These are phyloP conservation scores for Gomphus bonarii DNA, from an alignment of 1,284 basidiomycete species.

Conservation along the genomic window DNA sequence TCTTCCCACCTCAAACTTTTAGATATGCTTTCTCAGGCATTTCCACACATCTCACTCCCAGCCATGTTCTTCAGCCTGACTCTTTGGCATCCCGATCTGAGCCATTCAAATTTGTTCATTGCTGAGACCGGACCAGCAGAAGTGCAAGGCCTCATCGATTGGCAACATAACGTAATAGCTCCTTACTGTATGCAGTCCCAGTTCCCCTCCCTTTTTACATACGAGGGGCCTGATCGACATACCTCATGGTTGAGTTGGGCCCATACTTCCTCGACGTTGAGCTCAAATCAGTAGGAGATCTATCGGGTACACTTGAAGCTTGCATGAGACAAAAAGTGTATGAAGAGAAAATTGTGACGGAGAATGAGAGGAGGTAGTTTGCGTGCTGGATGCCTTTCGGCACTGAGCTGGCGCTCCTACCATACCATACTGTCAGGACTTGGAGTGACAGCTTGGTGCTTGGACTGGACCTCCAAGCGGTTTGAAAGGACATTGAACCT, in stretches of 20 bases:
- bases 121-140: background rate
- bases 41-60: conserved; percentile 3
- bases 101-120: conserved; percentile 5
- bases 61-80: background rate
- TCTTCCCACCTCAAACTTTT: conserved; percentile 2
- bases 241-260: background rate
- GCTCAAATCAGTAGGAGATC: background rate
- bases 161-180: background rate
- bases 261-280: background rate
- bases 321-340: conserved; percentile 3
- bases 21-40: background rate
- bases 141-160: conserved; percentile 1
- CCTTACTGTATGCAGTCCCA: conserved; percentile 9
- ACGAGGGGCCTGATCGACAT: conserved; percentile 3
- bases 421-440: no score
- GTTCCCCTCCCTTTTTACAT: background rate
- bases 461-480: background rate
- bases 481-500: background rate
- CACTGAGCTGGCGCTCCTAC: conserved; percentile 1
- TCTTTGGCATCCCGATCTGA: conserved; percentile 11
- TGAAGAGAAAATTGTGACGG: background rate
- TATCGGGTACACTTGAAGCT: background rate
- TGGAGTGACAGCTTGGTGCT: background rate
- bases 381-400: background rate
- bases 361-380: background rate